A percentile compares a stretch with the other conserved stretches of the same genome.
These are phyloP conservation scores for Apiospora pterosperma DNA, from an alignment of 2,329 filamentous ascomycete species.

Conservation along the genomic window DNA sequence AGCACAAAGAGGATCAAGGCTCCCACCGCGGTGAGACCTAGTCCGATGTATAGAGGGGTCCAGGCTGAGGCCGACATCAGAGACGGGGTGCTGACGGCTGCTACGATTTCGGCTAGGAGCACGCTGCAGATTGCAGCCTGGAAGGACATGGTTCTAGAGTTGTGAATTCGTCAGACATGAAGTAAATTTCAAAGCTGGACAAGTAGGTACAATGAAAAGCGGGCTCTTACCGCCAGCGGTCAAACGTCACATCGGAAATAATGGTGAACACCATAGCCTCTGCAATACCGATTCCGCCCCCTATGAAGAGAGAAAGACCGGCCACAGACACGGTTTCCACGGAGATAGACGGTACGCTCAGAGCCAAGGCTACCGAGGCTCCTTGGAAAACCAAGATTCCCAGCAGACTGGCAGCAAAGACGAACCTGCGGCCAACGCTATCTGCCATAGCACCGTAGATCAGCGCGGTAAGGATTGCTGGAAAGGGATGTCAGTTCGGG, in stretches of 20 bases:
- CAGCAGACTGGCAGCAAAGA: not conserved
- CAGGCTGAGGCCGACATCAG: not conserved
- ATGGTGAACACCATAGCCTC: conserved; percentile 10
- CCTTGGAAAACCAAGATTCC: not conserved
- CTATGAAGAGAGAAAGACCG: conserved; percentile 1
- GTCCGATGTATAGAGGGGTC: not conserved
- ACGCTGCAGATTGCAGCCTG: conserved; percentile 6
- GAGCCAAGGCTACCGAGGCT: not conserved
- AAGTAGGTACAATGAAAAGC: not conserved
- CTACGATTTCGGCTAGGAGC: not conserved
- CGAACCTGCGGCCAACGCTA: not conserved
- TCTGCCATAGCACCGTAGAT: conserved; percentile 4
- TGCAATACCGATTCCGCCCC: conserved; percentile 6
- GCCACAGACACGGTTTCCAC: conserved; percentile 3
- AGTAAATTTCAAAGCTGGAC: no score
- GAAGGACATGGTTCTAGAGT: conserved; percentile 4
- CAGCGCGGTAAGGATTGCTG: conserved; percentile 3
- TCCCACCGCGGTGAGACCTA: not conserved
- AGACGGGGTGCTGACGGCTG: not conserved
- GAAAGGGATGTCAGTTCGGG: not conserved
- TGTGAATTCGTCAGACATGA: not conserved
- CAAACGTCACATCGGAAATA: conserved; percentile 1
- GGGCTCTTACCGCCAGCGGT: conserved; percentile 7
- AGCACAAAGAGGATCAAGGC: not conserved
- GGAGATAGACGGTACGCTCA: not conserved